Evolutionary conservation across 805 yeast genomes (phyloP).

Genomic region (Wickerhamomyces bovis): DNA sequence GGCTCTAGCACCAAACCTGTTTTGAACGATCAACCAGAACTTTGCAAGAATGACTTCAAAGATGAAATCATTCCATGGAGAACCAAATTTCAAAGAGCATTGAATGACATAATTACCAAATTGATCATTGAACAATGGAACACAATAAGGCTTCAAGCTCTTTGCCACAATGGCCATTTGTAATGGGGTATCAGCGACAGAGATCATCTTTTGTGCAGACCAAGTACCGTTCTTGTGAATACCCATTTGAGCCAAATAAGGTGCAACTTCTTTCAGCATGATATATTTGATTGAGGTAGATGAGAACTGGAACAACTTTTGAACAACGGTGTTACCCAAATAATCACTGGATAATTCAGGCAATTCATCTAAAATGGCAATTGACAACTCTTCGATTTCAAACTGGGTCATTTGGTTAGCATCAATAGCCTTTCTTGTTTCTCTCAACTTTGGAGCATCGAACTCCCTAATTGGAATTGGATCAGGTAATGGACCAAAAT

Average conservation of each 20-base stretch:
- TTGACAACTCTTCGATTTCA: slow-evolving; percentile 75
- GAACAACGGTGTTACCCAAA: slow-evolving; percentile 92
- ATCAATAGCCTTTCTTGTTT: slow-evolving; percentile 71
- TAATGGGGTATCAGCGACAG: slow-evolving; percentile 55
- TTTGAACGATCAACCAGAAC: slow-evolving; percentile 76
- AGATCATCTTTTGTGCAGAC: slow-evolving; percentile 96
- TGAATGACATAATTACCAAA: slow-evolving; percentile 96
- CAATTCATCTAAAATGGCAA: slow-evolving; percentile 80
- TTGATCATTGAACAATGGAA: slow-evolving; percentile 86
- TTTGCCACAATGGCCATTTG: slow-evolving; percentile 62
- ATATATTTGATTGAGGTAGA: slow-evolving; percentile 68
- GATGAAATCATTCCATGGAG: slow-evolving; percentile 85
- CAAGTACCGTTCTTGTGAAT: slow-evolving; percentile 97
- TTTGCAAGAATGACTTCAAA: slow-evolving; percentile 75
- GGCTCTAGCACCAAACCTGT: slow-evolving; percentile 93
- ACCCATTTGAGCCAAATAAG: slow-evolving; percentile 84
- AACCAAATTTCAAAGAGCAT: slow-evolving; percentile 84
- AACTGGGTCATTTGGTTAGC: slow-evolving; percentile 42
- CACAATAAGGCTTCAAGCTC: slow-evolving; percentile 73
- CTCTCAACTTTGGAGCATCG: slow-evolving; percentile 85
- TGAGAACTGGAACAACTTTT: slow-evolving; percentile 73
- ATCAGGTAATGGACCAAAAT: slow-evolving; percentile 74
- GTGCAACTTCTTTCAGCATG: slow-evolving; percentile 73
- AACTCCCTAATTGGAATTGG: slow-evolving; percentile 62
- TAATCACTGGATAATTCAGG: slow-evolving; percentile 91